phyloP scores from a whole-genome alignment of 805 yeast genomes.

The Lipomyces japonicus region DNA sequence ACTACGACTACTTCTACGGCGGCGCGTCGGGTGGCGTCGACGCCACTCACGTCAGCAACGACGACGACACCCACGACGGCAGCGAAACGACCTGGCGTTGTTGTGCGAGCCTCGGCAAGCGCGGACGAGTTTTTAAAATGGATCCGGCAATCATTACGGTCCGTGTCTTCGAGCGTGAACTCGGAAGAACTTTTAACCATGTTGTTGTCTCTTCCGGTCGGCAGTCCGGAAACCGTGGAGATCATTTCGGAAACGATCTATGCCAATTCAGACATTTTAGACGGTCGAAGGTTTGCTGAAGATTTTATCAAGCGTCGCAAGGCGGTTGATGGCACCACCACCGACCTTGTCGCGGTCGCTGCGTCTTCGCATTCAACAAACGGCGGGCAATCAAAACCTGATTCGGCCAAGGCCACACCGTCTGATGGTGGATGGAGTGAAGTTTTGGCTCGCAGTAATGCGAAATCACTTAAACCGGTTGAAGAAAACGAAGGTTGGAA shows the following conservation, averaged over 20 bases:
- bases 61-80: conserved; percentile 6
- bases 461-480: conserved; percentile 14
- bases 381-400: background rate
- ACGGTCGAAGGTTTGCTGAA: conserved; percentile 88
- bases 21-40: conserved; percentile 2
- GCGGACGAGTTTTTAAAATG: conserved; percentile 42
- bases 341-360: conserved; percentile 27
- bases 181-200: conserved; percentile 73
- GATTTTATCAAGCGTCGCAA: conserved; percentile 80
- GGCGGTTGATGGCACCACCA: conserved; percentile 58
- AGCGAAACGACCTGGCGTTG: background rate
- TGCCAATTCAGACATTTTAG: conserved; percentile 83
- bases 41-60: background rate
- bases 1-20: conserved; percentile 3
- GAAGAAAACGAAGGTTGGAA: conserved; percentile 38
- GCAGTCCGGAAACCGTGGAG: conserved; percentile 66
- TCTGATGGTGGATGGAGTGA: conserved; percentile 28
- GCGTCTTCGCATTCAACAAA: no score
- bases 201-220: conserved; percentile 66
- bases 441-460: conserved; percentile 22
- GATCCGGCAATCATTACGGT: conserved; percentile 41
- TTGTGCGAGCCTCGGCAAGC: conserved; percentile 14
- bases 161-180: conserved; percentile 66
- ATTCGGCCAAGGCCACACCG: conserved; percentile 27
- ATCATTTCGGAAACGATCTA: conserved; percentile 90